Evolutionary conservation across 768 basidiomycete species (phyloP).

Genomic region (Cystofilobasidium macerans): DNA sequence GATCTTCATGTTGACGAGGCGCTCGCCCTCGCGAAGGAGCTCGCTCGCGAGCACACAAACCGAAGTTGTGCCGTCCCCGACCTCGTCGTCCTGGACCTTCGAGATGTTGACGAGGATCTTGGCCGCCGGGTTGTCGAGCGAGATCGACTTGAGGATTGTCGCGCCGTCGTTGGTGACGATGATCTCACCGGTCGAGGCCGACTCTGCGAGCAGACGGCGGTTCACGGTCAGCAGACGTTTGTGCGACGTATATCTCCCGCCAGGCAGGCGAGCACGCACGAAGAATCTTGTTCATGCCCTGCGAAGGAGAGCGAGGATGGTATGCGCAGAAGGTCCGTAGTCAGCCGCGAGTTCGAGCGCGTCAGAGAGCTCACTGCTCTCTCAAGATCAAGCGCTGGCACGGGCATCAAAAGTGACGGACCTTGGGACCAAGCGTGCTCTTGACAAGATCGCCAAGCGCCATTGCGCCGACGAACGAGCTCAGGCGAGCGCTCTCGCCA

Average conservation of each 20-base stretch:
- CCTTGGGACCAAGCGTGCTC: conserved; percentile 90
- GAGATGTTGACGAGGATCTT: conserved; percentile 99
- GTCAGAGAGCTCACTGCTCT: too few species aligned
- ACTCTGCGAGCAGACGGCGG: conserved; percentile 30
- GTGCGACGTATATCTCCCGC: not conserved
- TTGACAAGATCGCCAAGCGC: conserved; percentile 97
- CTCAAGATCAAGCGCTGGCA: not conserved
- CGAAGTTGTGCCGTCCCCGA: conserved; percentile 67
- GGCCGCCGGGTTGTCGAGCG: conserved; percentile 94
- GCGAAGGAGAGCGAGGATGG: not conserved
- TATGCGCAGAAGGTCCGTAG: too few species aligned
- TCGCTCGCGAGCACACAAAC: conserved; percentile 89
- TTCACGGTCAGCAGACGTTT: not conserved
- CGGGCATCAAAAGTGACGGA: conserved; percentile 4
- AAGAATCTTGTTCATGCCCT: conserved; percentile 98
- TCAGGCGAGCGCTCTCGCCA: conserved; percentile 94
- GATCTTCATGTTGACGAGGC: conserved; percentile 73
- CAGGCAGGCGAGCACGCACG: conserved; percentile 41
- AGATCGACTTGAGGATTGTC: conserved; percentile 92
- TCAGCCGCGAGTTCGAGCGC: too few species aligned
- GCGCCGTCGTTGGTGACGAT: conserved; percentile 98
- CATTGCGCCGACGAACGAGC: conserved; percentile 92
- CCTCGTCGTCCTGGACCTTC: conserved; percentile 99
- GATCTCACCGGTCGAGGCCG: conserved; percentile 70
- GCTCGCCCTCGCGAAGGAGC: conserved; percentile 86